Base-by-base conservation (phyloP, 768 basidiomycete species). In the Ephemerocybe angulata region DNA sequence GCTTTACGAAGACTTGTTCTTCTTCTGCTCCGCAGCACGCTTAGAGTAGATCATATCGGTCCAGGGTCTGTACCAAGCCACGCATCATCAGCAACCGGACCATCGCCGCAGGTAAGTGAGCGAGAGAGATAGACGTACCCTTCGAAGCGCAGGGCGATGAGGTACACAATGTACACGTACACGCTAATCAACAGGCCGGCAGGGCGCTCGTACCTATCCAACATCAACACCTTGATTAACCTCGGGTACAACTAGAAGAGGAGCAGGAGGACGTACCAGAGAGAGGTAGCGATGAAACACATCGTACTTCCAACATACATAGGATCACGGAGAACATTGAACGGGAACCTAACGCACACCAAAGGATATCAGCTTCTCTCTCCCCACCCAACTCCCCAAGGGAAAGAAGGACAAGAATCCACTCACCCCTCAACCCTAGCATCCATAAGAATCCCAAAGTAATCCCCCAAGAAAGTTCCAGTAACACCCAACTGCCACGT, bases 261-360 rank as follows among this genome's bases (percentile, higher is more conserved):
- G 21, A 21, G 35, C 21, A 10, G 42, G 46, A 35, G 12, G 31
- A 67, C 86, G 63, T 56, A 93, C 93, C 93, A 96, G 30, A 99
- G 76, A 0, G 96, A 88, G 1, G 83, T 85, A 21, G 86, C 95
- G 33, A 83, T 72, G 72, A 98, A 98, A 67, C 86, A 90, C 75
- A 99, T 73, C 4, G 93, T 94, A 65, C 88, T 93, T 7, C 96
- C 96, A 43, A 93, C 89, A 66, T 99, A 98, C 96, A 99, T 99
- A 0, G 96, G 96, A 69, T 97, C 88, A 19, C 83, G 78, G 38
- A 95, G 77, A 44, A 97, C 80, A 67, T 96, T 96, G 79, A 98
- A 99, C 0, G 96, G 96, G 77, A 99, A 99, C 21, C 80, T 82
- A 29, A 19, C 24, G 8, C 19, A 41, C 6, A 12, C 38, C 10